phyloP scores from a whole-genome alignment of 768 basidiomycete genomes.

The Mycena galopus region DNA sequence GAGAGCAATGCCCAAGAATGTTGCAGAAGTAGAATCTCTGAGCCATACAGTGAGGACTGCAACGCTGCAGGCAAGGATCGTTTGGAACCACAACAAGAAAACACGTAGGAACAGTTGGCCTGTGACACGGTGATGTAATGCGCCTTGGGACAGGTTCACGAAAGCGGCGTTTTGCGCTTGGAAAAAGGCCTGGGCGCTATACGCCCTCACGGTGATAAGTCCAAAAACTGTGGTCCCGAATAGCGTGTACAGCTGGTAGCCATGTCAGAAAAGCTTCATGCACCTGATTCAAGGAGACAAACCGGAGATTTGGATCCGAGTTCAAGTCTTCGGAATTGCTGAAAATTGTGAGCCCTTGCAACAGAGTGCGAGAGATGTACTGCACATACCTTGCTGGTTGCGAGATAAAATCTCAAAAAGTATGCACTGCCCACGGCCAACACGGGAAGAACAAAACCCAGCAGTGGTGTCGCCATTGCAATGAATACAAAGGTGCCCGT shows the following conservation, averaged over 20 bases:
- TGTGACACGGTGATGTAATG: constrained; percentile 18
- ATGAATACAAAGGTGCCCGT: constrained; percentile 27
- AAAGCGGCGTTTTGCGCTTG: constrained; percentile 17
- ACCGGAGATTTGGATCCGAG: constrained; percentile 27
- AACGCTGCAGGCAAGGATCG: constrained; percentile 20
- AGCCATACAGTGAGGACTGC: constrained; percentile 23
- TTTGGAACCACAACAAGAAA: constrained; percentile 30
- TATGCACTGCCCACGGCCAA: constrained; percentile 6
- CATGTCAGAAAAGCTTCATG: background rate
- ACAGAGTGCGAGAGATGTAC: background rate
- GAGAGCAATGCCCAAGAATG: constrained; percentile 23
- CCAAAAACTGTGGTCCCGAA: constrained; percentile 26
- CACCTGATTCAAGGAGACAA: too few species aligned
- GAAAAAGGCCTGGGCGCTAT: constrained; percentile 18
- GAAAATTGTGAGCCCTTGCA: background rate
- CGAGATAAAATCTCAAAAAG: constrained; percentile 25
- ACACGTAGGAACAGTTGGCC: constrained; percentile 26
- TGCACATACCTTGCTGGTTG: constrained; percentile 34
- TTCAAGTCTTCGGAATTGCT: constrained; percentile 32
- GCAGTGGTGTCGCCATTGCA: constrained; percentile 18
- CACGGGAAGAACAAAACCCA: constrained; percentile 19
- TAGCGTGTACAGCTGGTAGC: constrained; percentile 26
- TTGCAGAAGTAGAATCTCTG: constrained; percentile 18
- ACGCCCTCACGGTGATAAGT: constrained; percentile 21
- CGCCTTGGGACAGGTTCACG: constrained; percentile 28